phyloP scores from a whole-genome alignment of 306 rosid genomes.

The Begonia loranthoides region DNA sequence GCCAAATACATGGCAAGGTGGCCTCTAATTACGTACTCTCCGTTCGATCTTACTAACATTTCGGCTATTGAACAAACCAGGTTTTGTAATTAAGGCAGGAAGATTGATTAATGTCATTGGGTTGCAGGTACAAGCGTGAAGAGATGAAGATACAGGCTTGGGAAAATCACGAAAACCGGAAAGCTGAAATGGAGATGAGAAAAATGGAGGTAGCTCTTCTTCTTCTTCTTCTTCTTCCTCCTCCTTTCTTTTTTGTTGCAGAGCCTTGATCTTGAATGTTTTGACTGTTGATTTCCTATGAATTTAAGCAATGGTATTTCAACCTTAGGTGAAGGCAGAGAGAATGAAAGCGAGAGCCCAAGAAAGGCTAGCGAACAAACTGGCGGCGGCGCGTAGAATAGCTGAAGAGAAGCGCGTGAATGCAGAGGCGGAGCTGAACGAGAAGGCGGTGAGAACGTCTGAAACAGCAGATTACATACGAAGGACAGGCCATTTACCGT shows the following conservation, averaged over 20 bases:
- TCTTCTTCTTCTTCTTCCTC: background rate
- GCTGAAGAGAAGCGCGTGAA: conserved; percentile 76
- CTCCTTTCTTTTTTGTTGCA: conserved; percentile 4
- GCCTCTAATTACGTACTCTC: background rate
- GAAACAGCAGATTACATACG: conserved; percentile 74
- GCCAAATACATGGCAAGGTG: conserved; percentile 90
- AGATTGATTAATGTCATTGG: background rate
- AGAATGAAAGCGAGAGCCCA: conserved; percentile 72
- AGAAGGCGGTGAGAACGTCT: conserved; percentile 58
- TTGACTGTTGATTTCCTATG: no score
- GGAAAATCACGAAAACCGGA: conserved; percentile 91
- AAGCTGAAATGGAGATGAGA: conserved; percentile 89
- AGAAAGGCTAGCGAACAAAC: conserved; percentile 56
- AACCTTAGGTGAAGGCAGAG: conserved; percentile 65
- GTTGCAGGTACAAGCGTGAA: conserved; percentile 76
- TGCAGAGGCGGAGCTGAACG: conserved; percentile 71
- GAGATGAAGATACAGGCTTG: conserved; percentile 93
- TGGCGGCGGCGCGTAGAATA: conserved; percentile 52
- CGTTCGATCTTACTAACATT: no score
- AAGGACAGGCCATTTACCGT: conserved; percentile 81
- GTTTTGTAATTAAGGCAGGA: conserved; percentile 1
- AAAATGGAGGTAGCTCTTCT: conserved; percentile 72
- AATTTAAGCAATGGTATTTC: no score
- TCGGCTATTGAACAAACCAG: background rate
- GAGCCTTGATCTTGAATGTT: no score